Conservation (phyloP, 306 rosid genomes). For the Prunus padus region DNA sequence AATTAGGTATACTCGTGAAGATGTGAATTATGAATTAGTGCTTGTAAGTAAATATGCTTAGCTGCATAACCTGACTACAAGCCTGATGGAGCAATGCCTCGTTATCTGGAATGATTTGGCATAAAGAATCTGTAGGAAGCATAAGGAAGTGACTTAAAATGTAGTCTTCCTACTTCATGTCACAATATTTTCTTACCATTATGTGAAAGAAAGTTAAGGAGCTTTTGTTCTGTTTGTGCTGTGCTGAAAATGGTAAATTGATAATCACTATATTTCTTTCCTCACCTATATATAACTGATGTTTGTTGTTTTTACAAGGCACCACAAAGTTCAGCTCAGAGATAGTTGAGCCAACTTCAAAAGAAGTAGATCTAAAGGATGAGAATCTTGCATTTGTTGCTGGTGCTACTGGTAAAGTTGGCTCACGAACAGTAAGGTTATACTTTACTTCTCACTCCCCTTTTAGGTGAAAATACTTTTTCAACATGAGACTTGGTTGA, state of each 20-base stretch:
- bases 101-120: not conserved
- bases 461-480: conserved; percentile 8
- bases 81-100: no score
- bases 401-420: conserved; percentile 97
- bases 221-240: not conserved
- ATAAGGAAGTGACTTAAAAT: not conserved
- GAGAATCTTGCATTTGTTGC: conserved; percentile 87
- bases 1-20: not conserved
- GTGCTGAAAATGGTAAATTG: conserved; percentile 11
- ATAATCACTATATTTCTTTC: not conserved
- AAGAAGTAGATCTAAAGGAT: conserved; percentile 53
- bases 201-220: not conserved
- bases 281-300: conserved; percentile 17
- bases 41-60: not conserved
- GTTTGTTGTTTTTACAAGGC: conserved; percentile 43
- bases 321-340: conserved; percentile 36
- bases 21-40: not conserved
- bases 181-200: not conserved
- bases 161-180: not conserved
- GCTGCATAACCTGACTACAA: not conserved
- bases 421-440: conserved; percentile 92
- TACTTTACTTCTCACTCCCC: conserved; percentile 15
- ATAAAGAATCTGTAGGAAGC: not conserved
- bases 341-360: conserved; percentile 36
- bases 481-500: conserved; percentile 1